Base-by-base conservation (phyloP, 2,329 filamentous ascomycete species). In the Cordyceps tenuipes region DNA sequence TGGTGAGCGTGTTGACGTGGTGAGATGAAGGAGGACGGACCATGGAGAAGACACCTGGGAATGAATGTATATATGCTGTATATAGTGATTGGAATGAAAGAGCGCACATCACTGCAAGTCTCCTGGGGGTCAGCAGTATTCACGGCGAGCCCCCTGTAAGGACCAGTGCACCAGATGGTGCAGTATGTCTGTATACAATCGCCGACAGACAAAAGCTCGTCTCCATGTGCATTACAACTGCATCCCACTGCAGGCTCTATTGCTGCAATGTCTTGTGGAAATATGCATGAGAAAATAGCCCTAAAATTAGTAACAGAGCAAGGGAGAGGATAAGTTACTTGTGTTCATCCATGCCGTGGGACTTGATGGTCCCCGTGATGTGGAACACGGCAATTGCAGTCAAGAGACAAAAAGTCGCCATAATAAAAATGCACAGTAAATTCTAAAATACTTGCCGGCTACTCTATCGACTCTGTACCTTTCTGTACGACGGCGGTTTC, bases 401-500 rank as follows among this genome's bases (percentile, higher is more conserved):
- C 15, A 58, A 51, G 36, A 26, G 13, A 43, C n/a, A 5, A 29
- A 52, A 17, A 15, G 17, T 21, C 49, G 8, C 39, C 31, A 29
- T 59, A 13, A 29, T 59, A 13, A 12, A 47, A 19, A 52, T 39
- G 39, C 29, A 52, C 15, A 23, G 8, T 19, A n/a, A 47, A 17
- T 21, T 36, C 48, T 31, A 47, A 52, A 53, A n/a, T 3, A 3
- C 26, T 43, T n/a, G 15, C 21, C 17, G 1, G 17, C 21, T 39
- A 39, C 13, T 61, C 59, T 74, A 88, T 62, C 85, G 82, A 49
- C 82, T 87, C 74, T 88, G 87, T 52, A 99, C 92, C 78, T 99
- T 99, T 68, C 94, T 82, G 76, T 97, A 97, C 69, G 89, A 96
- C 21, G 92, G 92, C 63, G 94, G 94, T 75, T 89, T 92, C 79